A percentile compares a stretch with the other conserved stretches of the same genome.
Conservation (phyloP, 495 filamentous ascomycete genomes). For the Neurospora tetraspora region DNA sequence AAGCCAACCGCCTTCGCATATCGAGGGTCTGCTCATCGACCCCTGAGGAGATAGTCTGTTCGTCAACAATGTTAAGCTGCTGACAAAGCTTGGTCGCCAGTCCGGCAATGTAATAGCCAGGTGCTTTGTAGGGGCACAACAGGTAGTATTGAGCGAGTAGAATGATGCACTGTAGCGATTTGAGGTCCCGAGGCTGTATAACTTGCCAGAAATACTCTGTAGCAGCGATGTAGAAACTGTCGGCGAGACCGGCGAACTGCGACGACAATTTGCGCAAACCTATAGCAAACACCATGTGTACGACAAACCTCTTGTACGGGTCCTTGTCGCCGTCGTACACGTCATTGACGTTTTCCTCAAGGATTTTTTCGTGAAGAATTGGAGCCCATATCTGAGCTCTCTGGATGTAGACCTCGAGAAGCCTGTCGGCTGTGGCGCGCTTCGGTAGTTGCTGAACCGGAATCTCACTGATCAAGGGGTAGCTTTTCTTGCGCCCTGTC, state of each 20-base stretch:
- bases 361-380: conserved; percentile 71
- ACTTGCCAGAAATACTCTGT: conserved; percentile 70
- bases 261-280: conserved; percentile 78
- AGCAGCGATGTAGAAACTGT: conserved; percentile 84
- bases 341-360: conserved; percentile 63
- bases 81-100: conserved; percentile 77
- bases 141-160: conserved; percentile 88
- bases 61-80: conserved; percentile 73
- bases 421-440: conserved; percentile 52
- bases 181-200: conserved; percentile 69
- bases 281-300: conserved; percentile 84
- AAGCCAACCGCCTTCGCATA: conserved; percentile 78
- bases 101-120: conserved; percentile 84
- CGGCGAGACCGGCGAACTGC: conserved; percentile 73
- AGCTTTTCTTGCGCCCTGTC: conserved; percentile 39
- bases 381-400: conserved; percentile 83
- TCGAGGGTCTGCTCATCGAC: conserved; percentile 64
- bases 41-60: conserved; percentile 63
- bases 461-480: conserved; percentile 67
- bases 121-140: conserved; percentile 78
- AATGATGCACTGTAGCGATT: conserved; percentile 79
- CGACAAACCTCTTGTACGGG: conserved; percentile 72
- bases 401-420: conserved; percentile 70
- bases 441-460: conserved; percentile 61
- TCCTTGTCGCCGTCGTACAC: conserved; percentile 68